Evolutionary conservation across 495 filamentous ascomycete genomes (phyloP).

Genomic region (Neurospora cerealis): DNA sequence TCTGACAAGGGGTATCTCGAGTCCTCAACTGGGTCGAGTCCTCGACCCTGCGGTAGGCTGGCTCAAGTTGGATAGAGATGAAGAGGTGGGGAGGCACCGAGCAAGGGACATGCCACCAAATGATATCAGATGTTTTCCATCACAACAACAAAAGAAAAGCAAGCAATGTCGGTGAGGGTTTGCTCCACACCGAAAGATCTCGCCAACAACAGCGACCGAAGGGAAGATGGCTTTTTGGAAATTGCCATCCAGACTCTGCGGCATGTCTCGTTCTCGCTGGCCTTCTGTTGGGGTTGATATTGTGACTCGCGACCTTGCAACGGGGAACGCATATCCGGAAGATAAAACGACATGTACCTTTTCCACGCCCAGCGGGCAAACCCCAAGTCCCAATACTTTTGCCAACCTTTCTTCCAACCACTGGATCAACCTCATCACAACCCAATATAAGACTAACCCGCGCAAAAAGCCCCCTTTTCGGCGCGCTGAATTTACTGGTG

Average conservation of each 20-base stretch:
- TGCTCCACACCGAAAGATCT: neutral
- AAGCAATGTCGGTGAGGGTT: neutral
- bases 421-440: too few species aligned
- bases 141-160: neutral
- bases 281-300: neutral
- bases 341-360: too few species aligned
- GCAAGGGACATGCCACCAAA: neutral
- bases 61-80: neutral
- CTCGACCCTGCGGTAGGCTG: neutral
- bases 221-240: neutral
- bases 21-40: neutral
- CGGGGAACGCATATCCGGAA: too few species aligned
- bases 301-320: neutral
- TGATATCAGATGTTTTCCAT: neutral
- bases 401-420: too few species aligned
- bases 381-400: too few species aligned
- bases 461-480: too few species aligned
- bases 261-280: neutral
- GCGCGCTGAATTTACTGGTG: too few species aligned
- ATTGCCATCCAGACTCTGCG: neutral
- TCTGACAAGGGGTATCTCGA: neutral
- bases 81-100: neutral
- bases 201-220: neutral
- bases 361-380: too few species aligned
- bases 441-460: too few species aligned